Evolutionary conservation across 148 eudicot species (phyloP).

Genomic region (Rhododendron williamsianum): DNA sequence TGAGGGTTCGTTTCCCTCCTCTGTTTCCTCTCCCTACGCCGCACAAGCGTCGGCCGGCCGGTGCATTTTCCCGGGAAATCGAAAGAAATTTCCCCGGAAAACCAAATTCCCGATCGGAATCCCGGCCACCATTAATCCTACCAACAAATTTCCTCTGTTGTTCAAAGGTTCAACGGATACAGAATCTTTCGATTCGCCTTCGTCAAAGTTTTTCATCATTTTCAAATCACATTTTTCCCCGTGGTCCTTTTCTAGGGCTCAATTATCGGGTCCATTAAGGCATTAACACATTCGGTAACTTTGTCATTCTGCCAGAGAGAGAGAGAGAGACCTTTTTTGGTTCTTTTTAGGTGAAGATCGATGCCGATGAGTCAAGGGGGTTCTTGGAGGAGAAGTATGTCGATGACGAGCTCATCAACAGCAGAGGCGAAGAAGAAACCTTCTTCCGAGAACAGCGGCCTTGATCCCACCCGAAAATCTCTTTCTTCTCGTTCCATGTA

Average conservation of each 20-base stretch:
- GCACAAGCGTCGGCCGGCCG: background rate
- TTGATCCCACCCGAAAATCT: background rate
- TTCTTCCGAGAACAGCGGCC: constrained; percentile 6
- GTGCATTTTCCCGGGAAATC: constrained; percentile 9
- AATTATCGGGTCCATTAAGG: background rate
- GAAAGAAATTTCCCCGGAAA: background rate
- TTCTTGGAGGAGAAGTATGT: constrained; percentile 28
- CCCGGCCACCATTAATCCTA: background rate
- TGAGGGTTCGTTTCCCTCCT: background rate
- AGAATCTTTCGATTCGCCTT: background rate
- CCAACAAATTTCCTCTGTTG: background rate
- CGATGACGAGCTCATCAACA: constrained; percentile 16
- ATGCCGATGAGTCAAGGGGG: constrained; percentile 37
- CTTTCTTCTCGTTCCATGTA: constrained; percentile 31
- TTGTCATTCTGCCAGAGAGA: background rate
- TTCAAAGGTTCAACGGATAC: background rate
- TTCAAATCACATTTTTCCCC: background rate
- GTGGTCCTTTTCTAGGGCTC: background rate
- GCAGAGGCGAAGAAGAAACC: constrained; percentile 30
- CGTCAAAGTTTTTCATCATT: background rate
- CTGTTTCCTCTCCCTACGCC: background rate
- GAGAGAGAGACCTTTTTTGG: background rate
- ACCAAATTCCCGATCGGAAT: background rate
- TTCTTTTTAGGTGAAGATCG: background rate
- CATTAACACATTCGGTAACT: background rate